Conservation (phyloP, 805 yeast species). For the Candida broadrunensis region DNA sequence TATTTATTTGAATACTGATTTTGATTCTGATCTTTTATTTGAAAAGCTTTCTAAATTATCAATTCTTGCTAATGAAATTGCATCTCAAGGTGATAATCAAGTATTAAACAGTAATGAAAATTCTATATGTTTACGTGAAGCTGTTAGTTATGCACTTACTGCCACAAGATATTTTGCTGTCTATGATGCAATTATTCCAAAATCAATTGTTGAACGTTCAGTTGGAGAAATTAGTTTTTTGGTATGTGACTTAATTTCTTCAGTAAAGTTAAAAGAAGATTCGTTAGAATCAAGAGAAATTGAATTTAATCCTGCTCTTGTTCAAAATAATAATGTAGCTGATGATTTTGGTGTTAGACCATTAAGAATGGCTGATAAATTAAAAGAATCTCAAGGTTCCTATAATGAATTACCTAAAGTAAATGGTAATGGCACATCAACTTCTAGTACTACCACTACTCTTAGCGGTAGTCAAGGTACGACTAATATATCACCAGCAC, state of each 20-base stretch:
- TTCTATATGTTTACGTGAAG: constrained; percentile 53
- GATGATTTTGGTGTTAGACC: constrained; percentile 56
- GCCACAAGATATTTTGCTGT: constrained; percentile 71
- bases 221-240: constrained; percentile 69
- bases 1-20: constrained; percentile 22
- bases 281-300: constrained; percentile 5
- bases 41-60: constrained; percentile 51
- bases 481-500: neutral
- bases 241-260: constrained; percentile 58
- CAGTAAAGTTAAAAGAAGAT: constrained; percentile 41
- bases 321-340: constrained; percentile 1
- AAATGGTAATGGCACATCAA: neutral
- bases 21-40: constrained; percentile 43
- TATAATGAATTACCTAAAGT: neutral
- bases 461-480: neutral
- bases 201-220: constrained; percentile 69
- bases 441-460: neutral
- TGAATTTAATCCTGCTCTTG: constrained; percentile 5
- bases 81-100: constrained; percentile 27
- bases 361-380: constrained; percentile 61
- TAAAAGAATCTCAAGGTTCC: constrained; percentile 13
- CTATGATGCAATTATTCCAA: constrained; percentile 62
- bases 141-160: constrained; percentile 73
- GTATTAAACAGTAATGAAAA: constrained; percentile 30
- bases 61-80: constrained; percentile 40